Evolutionary conservation across 306 rosid genomes (phyloP), one percentile per base, ranked within the genome.

Genomic region (Dalbergia cultrata): DNA sequence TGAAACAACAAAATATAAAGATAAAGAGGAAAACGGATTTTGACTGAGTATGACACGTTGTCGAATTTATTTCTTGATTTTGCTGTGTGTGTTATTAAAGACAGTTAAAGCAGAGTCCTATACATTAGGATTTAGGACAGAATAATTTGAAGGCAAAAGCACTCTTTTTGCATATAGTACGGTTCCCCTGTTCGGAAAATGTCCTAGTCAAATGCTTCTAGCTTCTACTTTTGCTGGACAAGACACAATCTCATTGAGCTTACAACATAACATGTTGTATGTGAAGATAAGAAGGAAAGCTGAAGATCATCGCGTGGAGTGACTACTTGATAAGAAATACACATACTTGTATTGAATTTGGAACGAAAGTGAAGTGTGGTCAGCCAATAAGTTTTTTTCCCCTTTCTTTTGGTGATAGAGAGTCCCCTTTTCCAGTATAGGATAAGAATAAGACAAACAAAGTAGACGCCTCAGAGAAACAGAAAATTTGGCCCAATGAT

Each of bases 41-140:
- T 8, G 72, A 72, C 65, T 62, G 64, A 69, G 74, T 75, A 79
- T 86, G 89, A 82, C 89, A 45, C 43, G 50, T 64, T 44, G 66
- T 77, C 63, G 67, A 69, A 57, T 76, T 54, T 10, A 5, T 39
- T 65, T 64, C 26, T 39, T 65, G 67, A 53, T 41, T 16, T 21
- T 26, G 31, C 31, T 26, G 31, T 34, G 6, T 52, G 39, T 57
- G 13, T 14, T 6, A 12, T 26, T 61, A n/a, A 61, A 61, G 17
- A 64, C 9, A 14, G 16, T 11, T 21, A 9, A 59, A 60, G 66
- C 37, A 11, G 13, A 9, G 49, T 43, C 49, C 49, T 9, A 43
- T 1, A 7, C 49, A 43, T 14, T 26, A 26, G 31, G 31, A 26
- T 26, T 26, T 54, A 54, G 60, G 10, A 5, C 21, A n/a, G 5